phyloP scores from a whole-genome alignment of 1,139 yeast genomes.

The Kluyveromyces sp. region DNA sequence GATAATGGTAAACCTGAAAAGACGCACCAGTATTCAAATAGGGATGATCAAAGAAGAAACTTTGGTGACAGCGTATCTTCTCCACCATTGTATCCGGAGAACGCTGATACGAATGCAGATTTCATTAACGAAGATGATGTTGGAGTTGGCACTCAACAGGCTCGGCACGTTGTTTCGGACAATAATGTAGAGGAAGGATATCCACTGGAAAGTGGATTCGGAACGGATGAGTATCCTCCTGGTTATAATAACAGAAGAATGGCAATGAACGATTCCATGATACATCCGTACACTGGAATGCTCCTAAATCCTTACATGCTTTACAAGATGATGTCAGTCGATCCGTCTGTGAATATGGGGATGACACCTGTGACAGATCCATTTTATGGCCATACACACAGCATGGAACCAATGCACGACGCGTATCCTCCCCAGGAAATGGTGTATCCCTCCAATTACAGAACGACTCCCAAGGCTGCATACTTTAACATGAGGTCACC shows the following conservation, averaged over 20 bases:
- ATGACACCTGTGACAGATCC: slow-evolving; percentile 9
- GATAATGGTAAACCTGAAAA: slow-evolving; percentile 12
- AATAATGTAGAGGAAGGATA: background rate
- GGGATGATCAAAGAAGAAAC: background rate
- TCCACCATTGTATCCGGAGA: background rate
- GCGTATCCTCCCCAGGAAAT: slow-evolving; percentile 18
- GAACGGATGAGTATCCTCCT: slow-evolving; percentile 9
- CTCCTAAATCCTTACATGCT: slow-evolving; percentile 6
- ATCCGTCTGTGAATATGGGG: slow-evolving; percentile 5
- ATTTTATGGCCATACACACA: slow-evolving; percentile 10
- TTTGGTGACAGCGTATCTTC: background rate
- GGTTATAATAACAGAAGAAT: slow-evolving; percentile 14
- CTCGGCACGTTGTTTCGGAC: slow-evolving; percentile 7
- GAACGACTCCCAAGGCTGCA: slow-evolving; percentile 22
- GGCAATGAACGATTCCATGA: slow-evolving; percentile 4
- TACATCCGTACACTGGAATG: slow-evolving; percentile 8
- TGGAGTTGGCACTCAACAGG: background rate
- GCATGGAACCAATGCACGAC: slow-evolving; percentile 18
- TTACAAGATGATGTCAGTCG: slow-evolving; percentile 5
- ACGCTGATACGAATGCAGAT: background rate
- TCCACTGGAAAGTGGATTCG: background rate
- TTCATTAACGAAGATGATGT: background rate
- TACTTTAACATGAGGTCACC: slow-evolving; percentile 18
- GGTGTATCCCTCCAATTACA: slow-evolving; percentile 23
- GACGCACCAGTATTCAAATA: slow-evolving; percentile 1